A percentile compares a stretch with the other conserved stretches of the same genome.
These are phyloP conservation scores for Cucurbitaria berberidis DNA, from an alignment of 2,329 filamentous ascomycete genomes.

Conservation along the genomic window DNA sequence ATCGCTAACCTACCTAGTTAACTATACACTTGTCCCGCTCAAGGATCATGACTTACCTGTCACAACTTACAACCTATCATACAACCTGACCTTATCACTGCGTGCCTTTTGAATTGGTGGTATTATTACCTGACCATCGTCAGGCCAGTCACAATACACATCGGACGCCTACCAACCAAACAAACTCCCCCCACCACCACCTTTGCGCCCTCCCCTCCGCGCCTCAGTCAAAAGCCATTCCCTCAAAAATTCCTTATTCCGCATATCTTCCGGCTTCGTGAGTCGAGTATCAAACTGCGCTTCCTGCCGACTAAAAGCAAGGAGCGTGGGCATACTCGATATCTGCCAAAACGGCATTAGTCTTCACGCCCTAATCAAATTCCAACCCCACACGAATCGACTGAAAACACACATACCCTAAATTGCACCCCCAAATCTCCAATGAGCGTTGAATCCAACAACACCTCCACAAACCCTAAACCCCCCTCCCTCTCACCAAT, in stretches of 20 bases:
- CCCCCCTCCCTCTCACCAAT: conserved; percentile 54
- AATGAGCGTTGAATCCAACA: conserved; percentile 55
- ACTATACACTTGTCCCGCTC: too few species aligned
- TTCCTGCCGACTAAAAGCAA: conserved; percentile 58
- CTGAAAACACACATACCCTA: conserved; percentile 28
- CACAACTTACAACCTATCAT: neutral
- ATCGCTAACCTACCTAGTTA: too few species aligned
- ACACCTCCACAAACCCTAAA: conserved; percentile 56
- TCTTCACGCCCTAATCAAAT: too few species aligned
- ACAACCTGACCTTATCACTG: neutral
- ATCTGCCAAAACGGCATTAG: conserved; percentile 49
- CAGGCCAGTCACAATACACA: neutral
- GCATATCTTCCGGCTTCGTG: conserved; percentile 53
- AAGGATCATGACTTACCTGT: too few species aligned
- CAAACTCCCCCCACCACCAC: conserved; percentile 55
- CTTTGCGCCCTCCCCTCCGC: conserved; percentile 50
- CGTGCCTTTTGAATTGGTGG: too few species aligned
- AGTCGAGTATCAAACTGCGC: conserved; percentile 57
- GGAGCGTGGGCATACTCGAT: conserved; percentile 56
- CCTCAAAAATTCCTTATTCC: conserved; percentile 51
- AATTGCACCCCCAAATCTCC: conserved; percentile 52
- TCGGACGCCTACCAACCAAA: conserved; percentile 35
- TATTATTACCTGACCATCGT: conserved; percentile 3
- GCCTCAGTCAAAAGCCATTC: conserved; percentile 58
- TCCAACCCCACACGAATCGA: too few species aligned